Evolutionary conservation across 306 rosid species (phyloP).

Genomic region (Begonia fuchsioides): DNA sequence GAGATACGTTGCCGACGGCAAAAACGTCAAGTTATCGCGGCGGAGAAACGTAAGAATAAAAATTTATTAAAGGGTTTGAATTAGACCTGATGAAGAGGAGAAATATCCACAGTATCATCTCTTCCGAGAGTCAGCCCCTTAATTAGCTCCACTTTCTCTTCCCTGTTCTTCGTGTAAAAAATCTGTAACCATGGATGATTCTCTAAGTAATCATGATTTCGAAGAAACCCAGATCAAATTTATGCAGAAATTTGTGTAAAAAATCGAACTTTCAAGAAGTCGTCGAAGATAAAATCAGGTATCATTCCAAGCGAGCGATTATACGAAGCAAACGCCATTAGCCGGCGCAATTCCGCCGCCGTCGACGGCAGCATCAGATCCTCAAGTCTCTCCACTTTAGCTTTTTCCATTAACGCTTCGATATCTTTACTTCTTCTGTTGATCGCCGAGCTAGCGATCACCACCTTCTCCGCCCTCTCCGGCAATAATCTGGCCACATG

Average conservation of each 20-base stretch:
- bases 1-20: too few species aligned
- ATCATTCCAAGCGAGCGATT: slow-evolving; percentile 7
- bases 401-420: slow-evolving; percentile 37
- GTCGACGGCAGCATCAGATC: slow-evolving; percentile 63
- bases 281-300: slow-evolving; percentile 50
- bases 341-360: slow-evolving; percentile 32
- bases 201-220: too few species aligned
- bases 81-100: slow-evolving; percentile 51
- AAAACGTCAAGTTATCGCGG: too few species aligned
- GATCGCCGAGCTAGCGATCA: slow-evolving; percentile 82
- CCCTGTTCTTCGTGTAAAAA: slow-evolving; percentile 55
- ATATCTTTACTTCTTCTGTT: slow-evolving; percentile 36
- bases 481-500: slow-evolving; percentile 45
- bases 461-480: slow-evolving; percentile 58
- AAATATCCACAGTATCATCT: slow-evolving; percentile 26
- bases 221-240: too few species aligned
- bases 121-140: slow-evolving; percentile 43
- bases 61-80: too few species aligned
- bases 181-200: slow-evolving; percentile 24
- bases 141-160: slow-evolving; percentile 67
- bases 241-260: too few species aligned
- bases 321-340: slow-evolving; percentile 27
- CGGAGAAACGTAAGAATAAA: too few species aligned
- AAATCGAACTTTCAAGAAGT: slow-evolving; percentile 33
- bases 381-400: slow-evolving; percentile 32